These are phyloP conservation scores for Neurospora sp. DNA, from an alignment of 2,329 filamentous ascomycete genomes.

Conservation along the genomic window DNA sequence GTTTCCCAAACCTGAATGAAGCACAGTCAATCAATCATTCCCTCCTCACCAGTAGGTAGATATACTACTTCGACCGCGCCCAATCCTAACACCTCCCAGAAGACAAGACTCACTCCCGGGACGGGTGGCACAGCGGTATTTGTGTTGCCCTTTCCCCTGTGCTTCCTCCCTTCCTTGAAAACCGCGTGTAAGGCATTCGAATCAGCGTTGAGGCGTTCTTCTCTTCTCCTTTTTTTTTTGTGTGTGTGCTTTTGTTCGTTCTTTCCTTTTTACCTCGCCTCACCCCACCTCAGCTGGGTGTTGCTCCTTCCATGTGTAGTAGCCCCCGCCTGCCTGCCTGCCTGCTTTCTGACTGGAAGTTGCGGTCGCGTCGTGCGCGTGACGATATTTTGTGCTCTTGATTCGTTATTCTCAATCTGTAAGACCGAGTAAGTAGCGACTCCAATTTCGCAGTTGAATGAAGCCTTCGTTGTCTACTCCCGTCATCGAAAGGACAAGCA, in stretches of 20 bases:
- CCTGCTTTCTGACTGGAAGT: background rate
- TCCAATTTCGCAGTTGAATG: background rate
- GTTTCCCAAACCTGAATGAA: background rate
- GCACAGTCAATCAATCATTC: background rate
- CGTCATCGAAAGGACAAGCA: background rate
- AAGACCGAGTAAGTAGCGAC: background rate
- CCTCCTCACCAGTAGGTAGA: background rate
- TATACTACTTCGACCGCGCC: background rate
- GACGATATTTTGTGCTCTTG: background rate
- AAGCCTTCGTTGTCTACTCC: background rate
- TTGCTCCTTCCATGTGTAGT: background rate
- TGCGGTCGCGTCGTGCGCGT: background rate
- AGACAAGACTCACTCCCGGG: background rate
- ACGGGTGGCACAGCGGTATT: background rate
- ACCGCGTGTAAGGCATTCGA: background rate
- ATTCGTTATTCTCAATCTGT: too few relatives aligned
- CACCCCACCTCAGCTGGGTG: background rate
- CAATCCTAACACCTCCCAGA: background rate
- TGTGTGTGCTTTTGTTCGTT: background rate
- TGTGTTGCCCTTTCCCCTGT: background rate
- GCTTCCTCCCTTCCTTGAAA: background rate
- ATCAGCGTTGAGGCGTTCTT: background rate
- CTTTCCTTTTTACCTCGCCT: background rate
- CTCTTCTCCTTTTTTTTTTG: background rate
- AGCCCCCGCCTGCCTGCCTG: background rate